phyloP scores from a whole-genome alignment of 2,329 filamentous ascomycete genomes.

The Hypoxylon sp. region DNA sequence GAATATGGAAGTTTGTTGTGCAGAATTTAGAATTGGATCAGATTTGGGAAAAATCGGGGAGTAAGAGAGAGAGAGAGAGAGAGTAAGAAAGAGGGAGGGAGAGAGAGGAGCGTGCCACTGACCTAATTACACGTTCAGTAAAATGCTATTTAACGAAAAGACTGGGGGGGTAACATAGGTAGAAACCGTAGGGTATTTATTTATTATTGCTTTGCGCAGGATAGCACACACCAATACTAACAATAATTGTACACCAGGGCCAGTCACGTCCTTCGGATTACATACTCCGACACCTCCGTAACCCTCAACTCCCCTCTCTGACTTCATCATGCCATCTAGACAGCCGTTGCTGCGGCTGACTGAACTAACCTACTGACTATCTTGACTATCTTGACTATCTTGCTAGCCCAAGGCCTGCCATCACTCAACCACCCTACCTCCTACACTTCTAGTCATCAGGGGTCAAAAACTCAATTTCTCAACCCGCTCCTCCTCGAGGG shows the following conservation, averaged over 20 bases:
- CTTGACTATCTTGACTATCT: not conserved
- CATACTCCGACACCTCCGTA: constrained; percentile 45
- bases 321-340: constrained; percentile 43
- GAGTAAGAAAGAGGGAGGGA: constrained; percentile 8
- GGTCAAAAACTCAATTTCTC: constrained; percentile 25
- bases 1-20: constrained; percentile 15
- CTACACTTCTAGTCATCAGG: constrained; percentile 21
- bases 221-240: constrained; percentile 20
- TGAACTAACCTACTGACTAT: constrained; percentile 15
- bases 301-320: constrained; percentile 37
- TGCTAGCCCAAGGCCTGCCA: constrained; percentile 8
- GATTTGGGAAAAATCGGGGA: constrained; percentile 36
- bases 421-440: constrained; percentile 10
- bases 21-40: constrained; percentile 15
- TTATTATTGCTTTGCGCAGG: constrained; percentile 25
- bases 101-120: constrained; percentile 41
- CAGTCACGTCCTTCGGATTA: constrained; percentile 46
- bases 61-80: constrained; percentile 12
- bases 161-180: constrained; percentile 22
- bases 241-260: constrained; percentile 25
- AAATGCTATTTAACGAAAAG: constrained; percentile 40
- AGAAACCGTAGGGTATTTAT: constrained; percentile 17
- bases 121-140: constrained; percentile 38
- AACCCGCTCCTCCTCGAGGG: not conserved
- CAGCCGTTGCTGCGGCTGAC: constrained; percentile 23